These are phyloP conservation scores for Macadamia tetraphylla DNA, from an alignment of 164 flowering plant genomes.

Conservation along the genomic window DNA sequence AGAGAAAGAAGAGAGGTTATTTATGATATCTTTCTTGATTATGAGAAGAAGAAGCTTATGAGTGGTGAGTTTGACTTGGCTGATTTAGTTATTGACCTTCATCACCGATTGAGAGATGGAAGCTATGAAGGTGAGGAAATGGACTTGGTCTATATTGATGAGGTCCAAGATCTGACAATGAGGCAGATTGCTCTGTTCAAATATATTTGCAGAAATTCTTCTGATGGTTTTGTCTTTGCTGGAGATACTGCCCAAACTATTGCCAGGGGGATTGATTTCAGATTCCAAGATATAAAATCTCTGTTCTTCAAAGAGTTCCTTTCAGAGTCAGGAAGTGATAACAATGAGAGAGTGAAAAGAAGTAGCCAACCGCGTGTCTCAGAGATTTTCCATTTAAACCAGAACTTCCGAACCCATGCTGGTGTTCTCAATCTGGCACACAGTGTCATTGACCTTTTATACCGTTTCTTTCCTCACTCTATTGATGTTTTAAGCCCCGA, in stretches of 20 bases:
- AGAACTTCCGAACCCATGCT: conserved; percentile 21
- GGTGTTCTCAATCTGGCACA: conserved; percentile 26
- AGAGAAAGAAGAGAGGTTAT: conserved; percentile 37
- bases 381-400: conserved; percentile 26
- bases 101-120: conserved; percentile 34
- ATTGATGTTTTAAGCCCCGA: conserved; percentile 18
- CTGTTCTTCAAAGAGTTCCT: conserved; percentile 8
- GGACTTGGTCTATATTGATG: conserved; percentile 80
- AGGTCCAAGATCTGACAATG: conserved; percentile 83
- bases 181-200: conserved; percentile 69
- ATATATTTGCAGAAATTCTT: conserved; percentile 51
- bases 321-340: not conserved
- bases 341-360: not conserved
- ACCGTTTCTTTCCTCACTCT: conserved; percentile 30
- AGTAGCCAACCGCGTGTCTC: conserved; percentile 15
- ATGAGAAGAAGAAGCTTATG: conserved; percentile 53
- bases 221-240: conserved; percentile 68
- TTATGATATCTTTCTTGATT: conserved; percentile 48
- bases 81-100: conserved; percentile 69
- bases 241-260: conserved; percentile 90
- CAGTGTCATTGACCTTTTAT: conserved; percentile 16
- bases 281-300: conserved; percentile 44
- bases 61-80: conserved; percentile 66
- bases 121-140: conserved; percentile 36
- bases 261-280: conserved; percentile 56